Evolutionary conservation across 1,139 yeast genomes (phyloP), one percentile per base, ranked within the genome.

Genomic region (Taphrina sp.): DNA sequence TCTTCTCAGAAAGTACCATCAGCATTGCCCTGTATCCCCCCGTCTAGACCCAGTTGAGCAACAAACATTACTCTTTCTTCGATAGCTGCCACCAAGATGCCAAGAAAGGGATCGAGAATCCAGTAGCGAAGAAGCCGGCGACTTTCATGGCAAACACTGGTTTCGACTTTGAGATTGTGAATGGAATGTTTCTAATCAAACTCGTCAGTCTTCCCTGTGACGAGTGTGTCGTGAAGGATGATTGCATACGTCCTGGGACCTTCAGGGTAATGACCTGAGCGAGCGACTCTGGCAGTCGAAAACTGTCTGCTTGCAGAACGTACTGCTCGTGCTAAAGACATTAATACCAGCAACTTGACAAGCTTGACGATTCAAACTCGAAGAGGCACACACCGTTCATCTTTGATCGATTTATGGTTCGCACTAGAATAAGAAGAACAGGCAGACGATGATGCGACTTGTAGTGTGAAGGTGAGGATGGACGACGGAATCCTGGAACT

Each of bases 51-150:
- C n/a, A n/a, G n/a, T n/a, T n/a, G n/a, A n/a, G n/a, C n/a, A n/a
- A 26, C 12, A 12, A 26, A 26, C 7, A 10, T 36, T 28, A 52
- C 26, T 52, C 49, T 28, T 43, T 31, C 56, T 52, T 52, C 4
- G 43, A 34, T n/a, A 52, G 37, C 31, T 52, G 56, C 56, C 56
- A 52, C 42, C 41, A 42, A 8, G 56, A 35, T 5, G 56, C 46
- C 33, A 52, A 5, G 56, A 52, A 52, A 8, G 56, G 56, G 20
- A 52, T 42, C 3, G 56, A 42, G 31, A 52, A 52, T 14, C 56
- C 56, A n/a, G 46, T 49, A 3, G 46, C 54, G 33, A 49, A 49
- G 39, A 49, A 49, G 16, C 44, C 39, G 31, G 54, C 54, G 36
- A 49, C 33, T 41, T 49, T 49, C 31, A 34, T 33, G n/a, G 45